These are phyloP conservation scores for Ophiocordyceps camponoti-leonardi DNA, from an alignment of 2,329 filamentous ascomycete genomes.

Conservation along the genomic window DNA sequence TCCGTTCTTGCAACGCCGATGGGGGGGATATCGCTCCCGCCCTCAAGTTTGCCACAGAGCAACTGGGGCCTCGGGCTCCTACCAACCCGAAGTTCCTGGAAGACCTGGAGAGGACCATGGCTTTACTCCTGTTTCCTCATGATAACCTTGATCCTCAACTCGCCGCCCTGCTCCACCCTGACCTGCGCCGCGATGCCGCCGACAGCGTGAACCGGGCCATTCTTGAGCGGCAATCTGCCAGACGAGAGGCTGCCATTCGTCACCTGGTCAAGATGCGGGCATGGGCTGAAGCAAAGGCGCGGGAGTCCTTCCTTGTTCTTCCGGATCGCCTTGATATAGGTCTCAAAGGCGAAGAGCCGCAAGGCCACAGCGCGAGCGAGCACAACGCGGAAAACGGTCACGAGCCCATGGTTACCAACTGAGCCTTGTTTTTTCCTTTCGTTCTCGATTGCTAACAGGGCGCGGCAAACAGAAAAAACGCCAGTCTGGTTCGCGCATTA, in stretches of 20 bases:
- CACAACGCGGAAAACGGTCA: constrained; percentile 20
- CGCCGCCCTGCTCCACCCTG: constrained; percentile 59
- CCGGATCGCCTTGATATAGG: constrained; percentile 20
- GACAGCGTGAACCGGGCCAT: constrained; percentile 81
- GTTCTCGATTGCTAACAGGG: background rate
- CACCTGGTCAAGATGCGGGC: constrained; percentile 65
- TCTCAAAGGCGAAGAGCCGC: constrained; percentile 18
- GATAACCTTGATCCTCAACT: constrained; percentile 63
- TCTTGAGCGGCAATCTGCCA: constrained; percentile 51
- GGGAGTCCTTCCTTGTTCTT: constrained; percentile 13
- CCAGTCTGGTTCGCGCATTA: background rate
- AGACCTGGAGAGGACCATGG: constrained; percentile 85
- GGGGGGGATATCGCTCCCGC: constrained; percentile 62
- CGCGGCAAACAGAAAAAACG: background rate
- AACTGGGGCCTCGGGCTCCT: constrained; percentile 75
- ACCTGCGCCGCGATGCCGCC: constrained; percentile 69
- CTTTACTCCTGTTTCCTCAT: constrained; percentile 73
- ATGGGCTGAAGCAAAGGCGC: constrained; percentile 61
- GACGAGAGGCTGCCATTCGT: constrained; percentile 66
- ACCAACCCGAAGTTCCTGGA: constrained; percentile 66
- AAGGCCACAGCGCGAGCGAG: constrained; percentile 8
- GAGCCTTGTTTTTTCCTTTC: constrained; percentile 3
- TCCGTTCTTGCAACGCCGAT: constrained; percentile 53
- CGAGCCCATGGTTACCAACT: constrained; percentile 36
- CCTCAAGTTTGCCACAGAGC: constrained; percentile 70